phyloP scores from a whole-genome alignment of 331 rosid genomes.

The Malus hybrid region DNA sequence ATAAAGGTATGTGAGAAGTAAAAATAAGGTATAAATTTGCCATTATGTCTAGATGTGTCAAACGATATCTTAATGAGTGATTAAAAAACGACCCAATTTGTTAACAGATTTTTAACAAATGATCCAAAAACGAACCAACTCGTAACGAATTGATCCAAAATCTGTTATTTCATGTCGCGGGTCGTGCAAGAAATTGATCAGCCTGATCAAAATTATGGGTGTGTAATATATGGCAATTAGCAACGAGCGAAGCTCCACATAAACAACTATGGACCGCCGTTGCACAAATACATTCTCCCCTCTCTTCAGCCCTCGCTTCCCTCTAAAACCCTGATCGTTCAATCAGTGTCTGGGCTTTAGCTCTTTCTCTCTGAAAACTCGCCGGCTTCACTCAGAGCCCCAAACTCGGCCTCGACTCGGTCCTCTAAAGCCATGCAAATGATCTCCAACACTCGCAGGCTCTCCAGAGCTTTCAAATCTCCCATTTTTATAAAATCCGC shows the following conservation, averaged over 20 bases:
- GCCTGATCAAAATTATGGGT: not conserved
- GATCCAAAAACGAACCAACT: too few species aligned
- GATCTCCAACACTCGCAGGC: conserved; percentile 46
- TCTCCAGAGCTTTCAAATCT: conserved; percentile 42
- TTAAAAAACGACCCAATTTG: too few species aligned
- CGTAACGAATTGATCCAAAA: too few species aligned
- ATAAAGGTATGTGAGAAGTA: too few species aligned
- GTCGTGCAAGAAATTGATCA: too few species aligned
- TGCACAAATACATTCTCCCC: not conserved
- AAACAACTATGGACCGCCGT: conserved; percentile 2
- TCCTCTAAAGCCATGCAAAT: conserved; percentile 52
- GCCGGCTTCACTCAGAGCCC: conserved; percentile 26
- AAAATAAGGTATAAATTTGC: too few species aligned
- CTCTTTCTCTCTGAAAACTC: conserved; percentile 19
- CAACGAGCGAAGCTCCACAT: conserved; percentile 17
- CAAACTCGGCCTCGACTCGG: conserved; percentile 16
- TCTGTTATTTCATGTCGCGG: too few species aligned
- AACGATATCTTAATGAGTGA: too few species aligned
- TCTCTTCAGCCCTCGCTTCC: not conserved
- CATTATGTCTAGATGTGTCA: too few species aligned
- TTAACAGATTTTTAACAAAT: too few species aligned
- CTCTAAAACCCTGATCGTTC: conserved; percentile 48
- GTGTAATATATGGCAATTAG: too few species aligned
- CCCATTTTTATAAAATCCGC: conserved; percentile 24
- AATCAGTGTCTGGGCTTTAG: not conserved